Evolutionary conservation across 2,329 filamentous ascomycete species (phyloP).

Genomic region (Cordyceps cateniannulata): DNA sequence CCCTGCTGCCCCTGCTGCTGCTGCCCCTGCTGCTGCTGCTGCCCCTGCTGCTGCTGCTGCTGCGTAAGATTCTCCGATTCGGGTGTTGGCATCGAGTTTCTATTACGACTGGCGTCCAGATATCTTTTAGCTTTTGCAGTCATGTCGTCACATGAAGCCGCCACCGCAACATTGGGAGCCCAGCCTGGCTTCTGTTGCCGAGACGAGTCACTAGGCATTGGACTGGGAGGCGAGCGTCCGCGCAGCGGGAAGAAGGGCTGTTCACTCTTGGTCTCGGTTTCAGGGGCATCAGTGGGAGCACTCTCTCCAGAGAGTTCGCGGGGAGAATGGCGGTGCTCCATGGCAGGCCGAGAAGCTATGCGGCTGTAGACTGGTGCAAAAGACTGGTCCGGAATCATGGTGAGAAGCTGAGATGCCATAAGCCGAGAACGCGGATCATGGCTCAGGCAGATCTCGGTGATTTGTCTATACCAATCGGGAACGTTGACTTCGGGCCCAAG

Average conservation of each 20-base stretch:
- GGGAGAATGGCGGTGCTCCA: not conserved
- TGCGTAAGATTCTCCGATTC: not conserved
- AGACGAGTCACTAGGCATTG: slow-evolving; percentile 12
- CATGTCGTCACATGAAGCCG: not conserved
- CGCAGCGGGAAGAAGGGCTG: slow-evolving; percentile 10
- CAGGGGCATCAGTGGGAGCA: not conserved
- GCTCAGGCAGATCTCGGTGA: slow-evolving; percentile 72
- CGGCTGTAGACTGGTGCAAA: not conserved
- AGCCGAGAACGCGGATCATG: slow-evolving; percentile 65
- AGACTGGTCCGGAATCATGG: slow-evolving; percentile 42
- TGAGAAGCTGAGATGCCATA: slow-evolving; percentile 66
- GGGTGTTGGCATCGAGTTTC: slow-evolving; percentile 8
- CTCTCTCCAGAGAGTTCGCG: slow-evolving; percentile 2
- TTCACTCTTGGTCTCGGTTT: slow-evolving; percentile 3
- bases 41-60: not conserved
- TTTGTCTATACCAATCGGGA: slow-evolving; percentile 70
- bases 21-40: not conserved
- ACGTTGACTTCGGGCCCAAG: slow-evolving; percentile 54
- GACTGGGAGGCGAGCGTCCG: slow-evolving; percentile 15
- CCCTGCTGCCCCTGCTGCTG: not conserved
- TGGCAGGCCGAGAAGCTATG: not conserved
- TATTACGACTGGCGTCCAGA: not conserved
- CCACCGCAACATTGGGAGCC: not conserved
- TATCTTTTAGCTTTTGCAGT: not conserved
- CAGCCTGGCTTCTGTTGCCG: not conserved